These are phyloP conservation scores for Neonectria neomacrospora DNA, from an alignment of 2,329 filamentous ascomycete genomes.

Conservation along the genomic window DNA sequence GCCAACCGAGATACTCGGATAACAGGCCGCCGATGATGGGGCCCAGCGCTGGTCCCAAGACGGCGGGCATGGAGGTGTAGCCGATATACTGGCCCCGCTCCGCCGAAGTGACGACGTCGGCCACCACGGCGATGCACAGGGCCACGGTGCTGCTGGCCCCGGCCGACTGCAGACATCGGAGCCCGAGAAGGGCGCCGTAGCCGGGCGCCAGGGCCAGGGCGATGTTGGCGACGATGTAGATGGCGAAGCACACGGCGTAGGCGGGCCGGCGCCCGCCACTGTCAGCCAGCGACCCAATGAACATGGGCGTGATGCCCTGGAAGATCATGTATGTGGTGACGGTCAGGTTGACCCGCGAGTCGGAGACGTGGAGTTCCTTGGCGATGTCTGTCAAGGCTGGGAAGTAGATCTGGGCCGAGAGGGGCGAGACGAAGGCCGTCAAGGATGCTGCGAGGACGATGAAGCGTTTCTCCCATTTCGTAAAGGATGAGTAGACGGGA, in stretches of 20 bases:
- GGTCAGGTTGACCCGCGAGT: slow-evolving; percentile 59
- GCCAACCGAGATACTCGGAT: slow-evolving; percentile 67
- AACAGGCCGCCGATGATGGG: slow-evolving; percentile 70
- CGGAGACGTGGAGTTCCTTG: slow-evolving; percentile 57
- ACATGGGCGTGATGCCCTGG: slow-evolving; percentile 68
- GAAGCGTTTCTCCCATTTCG: slow-evolving; percentile 53
- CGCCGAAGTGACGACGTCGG: slow-evolving; percentile 70
- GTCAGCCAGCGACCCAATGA: slow-evolving; percentile 67
- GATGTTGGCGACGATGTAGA: slow-evolving; percentile 66
- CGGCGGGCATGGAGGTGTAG: slow-evolving; percentile 58
- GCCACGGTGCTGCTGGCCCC: slow-evolving; percentile 70
- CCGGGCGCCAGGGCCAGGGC: slow-evolving; percentile 61
- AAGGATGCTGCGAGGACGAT: slow-evolving; percentile 54
- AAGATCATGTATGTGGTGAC: slow-evolving; percentile 69
- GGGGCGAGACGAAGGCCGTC: slow-evolving; percentile 58
- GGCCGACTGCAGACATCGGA: slow-evolving; percentile 67
- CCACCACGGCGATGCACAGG: slow-evolving; percentile 67
- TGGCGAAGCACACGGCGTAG: slow-evolving; percentile 63
- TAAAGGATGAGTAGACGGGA: slow-evolving; percentile 52
- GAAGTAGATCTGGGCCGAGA: slow-evolving; percentile 64
- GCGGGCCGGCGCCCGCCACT: slow-evolving; percentile 63
- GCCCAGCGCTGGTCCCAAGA: slow-evolving; percentile 61
- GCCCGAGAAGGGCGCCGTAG: slow-evolving; percentile 62
- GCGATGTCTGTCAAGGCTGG: slow-evolving; percentile 63
- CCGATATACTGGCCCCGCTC: slow-evolving; percentile 71